Conservation (phyloP, 208 protist genomes). For the Leishmania braziliensis region DNA sequence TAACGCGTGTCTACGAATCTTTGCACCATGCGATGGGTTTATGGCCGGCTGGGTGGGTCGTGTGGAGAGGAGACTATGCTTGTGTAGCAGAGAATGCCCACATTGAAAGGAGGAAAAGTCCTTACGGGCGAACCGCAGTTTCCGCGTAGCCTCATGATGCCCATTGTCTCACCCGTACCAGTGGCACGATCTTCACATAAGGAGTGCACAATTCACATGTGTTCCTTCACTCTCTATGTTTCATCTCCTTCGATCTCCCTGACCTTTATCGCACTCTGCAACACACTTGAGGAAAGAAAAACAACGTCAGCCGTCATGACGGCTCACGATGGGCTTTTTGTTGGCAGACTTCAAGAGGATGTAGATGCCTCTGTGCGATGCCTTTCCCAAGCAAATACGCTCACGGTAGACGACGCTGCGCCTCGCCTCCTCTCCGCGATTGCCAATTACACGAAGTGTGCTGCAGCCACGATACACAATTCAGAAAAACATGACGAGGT, state of each 20-base stretch:
- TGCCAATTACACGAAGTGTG: neutral
- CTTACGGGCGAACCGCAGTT: neutral
- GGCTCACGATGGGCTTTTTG: neutral
- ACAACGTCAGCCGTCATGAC: neutral
- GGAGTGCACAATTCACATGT: neutral
- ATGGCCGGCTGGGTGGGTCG: too few relatives aligned
- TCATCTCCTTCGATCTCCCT: neutral
- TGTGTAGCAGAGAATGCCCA: too few relatives aligned
- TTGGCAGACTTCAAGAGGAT: neutral
- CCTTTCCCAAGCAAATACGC: neutral
- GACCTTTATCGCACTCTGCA: neutral
- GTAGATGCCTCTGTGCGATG: neutral
- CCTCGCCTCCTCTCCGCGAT: neutral
- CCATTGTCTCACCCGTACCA: neutral
- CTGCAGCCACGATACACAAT: neutral
- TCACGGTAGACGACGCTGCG: neutral
- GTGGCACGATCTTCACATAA: neutral
- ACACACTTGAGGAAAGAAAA: neutral
- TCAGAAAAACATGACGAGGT: neutral
- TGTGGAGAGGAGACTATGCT: too few relatives aligned
- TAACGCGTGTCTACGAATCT: neutral
- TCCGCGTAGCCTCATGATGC: too few relatives aligned
- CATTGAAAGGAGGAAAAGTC: neutral
- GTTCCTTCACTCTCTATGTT: neutral
- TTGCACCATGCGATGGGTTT: neutral